Evolutionary conservation across 129 eudicot species (phyloP).

Genomic region (Lactuca sativa): DNA sequence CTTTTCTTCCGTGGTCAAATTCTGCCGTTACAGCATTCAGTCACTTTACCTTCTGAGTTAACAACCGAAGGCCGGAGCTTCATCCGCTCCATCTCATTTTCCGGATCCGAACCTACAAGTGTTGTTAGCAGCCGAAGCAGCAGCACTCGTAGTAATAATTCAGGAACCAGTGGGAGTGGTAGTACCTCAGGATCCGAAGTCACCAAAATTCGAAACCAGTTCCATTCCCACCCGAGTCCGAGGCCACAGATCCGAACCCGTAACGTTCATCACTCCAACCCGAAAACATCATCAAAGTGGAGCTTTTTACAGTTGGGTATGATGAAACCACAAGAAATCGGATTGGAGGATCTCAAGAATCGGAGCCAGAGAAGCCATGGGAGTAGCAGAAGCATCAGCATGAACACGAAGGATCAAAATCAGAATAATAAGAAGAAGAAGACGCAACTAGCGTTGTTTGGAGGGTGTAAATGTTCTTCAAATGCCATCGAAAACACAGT

Average conservation of each 20-base stretch:
- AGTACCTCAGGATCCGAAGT: slow-evolving; percentile 25
- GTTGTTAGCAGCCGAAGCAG: slow-evolving; percentile 31
- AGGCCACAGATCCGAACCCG: slow-evolving; percentile 53
- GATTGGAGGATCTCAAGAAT: slow-evolving; percentile 42
- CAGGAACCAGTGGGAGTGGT: slow-evolving; percentile 48
- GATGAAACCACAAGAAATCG: slow-evolving; percentile 57
- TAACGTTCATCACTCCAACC: background rate
- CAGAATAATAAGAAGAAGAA: slow-evolving; percentile 14
- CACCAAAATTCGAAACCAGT: slow-evolving; percentile 36
- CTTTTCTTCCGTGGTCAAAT: slow-evolving; percentile 72
- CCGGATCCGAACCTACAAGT: slow-evolving; percentile 53
- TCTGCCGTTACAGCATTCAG: slow-evolving; percentile 66
- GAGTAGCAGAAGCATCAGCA: slow-evolving; percentile 17
- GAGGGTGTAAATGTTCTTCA: slow-evolving; percentile 56
- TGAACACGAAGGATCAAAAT: slow-evolving; percentile 3
- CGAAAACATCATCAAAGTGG: slow-evolving; percentile 49
- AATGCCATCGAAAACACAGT: slow-evolving; percentile 38
- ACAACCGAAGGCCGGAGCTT: slow-evolving; percentile 16
- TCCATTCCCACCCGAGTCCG: slow-evolving; percentile 84
- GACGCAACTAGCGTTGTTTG: slow-evolving; percentile 24
- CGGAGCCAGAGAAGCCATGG: slow-evolving; percentile 46
- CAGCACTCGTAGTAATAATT: slow-evolving; percentile 31
- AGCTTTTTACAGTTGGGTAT: slow-evolving; percentile 58
- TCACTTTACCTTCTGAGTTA: slow-evolving; percentile 31
- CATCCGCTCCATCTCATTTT: slow-evolving; percentile 10